Conservation (phyloP, 257 asterid species). For the Apocynum venetum region DNA sequence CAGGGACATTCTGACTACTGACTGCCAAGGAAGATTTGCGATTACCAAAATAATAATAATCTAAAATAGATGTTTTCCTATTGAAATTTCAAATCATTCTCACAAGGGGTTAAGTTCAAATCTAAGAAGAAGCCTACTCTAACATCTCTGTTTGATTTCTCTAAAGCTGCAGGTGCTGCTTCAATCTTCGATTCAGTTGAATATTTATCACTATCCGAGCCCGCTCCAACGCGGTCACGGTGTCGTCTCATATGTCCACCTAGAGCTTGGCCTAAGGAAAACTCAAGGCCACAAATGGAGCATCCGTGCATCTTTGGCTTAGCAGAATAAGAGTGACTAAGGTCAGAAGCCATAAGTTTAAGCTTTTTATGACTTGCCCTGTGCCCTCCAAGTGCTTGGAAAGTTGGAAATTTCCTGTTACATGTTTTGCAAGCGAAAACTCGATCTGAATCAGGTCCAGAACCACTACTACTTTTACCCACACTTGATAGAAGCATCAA, state of each 20-base stretch:
- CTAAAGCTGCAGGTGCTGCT: constrained; percentile 11
- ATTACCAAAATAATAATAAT: background rate
- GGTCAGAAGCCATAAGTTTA: constrained; percentile 9
- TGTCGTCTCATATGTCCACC: constrained; percentile 52
- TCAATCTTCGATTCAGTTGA: background rate
- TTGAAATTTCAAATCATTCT: constrained; percentile 24
- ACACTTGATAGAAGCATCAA: constrained; percentile 23
- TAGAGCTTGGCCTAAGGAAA: constrained; percentile 34
- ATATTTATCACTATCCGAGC: background rate
- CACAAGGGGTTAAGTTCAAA: constrained; percentile 27
- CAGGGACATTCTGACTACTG: too few relatives aligned
- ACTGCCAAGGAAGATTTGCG: too few relatives aligned
- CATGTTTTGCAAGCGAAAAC: constrained; percentile 35
- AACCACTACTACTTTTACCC: background rate
- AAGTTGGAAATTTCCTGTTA: constrained; percentile 20
- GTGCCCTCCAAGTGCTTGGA: constrained; percentile 41
- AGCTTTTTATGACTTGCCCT: constrained; percentile 36
- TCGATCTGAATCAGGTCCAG: background rate
- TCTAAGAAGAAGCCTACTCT: constrained; percentile 21
- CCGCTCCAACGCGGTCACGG: constrained; percentile 15
- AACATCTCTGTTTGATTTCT: constrained; percentile 13
- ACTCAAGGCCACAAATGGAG: constrained; percentile 31
- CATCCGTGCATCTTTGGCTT: constrained; percentile 33
- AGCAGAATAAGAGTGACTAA: background rate
- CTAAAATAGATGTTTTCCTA: background rate